Conservation (phyloP, 1,139 yeast genomes). For the Geotrichum candidum region DNA sequence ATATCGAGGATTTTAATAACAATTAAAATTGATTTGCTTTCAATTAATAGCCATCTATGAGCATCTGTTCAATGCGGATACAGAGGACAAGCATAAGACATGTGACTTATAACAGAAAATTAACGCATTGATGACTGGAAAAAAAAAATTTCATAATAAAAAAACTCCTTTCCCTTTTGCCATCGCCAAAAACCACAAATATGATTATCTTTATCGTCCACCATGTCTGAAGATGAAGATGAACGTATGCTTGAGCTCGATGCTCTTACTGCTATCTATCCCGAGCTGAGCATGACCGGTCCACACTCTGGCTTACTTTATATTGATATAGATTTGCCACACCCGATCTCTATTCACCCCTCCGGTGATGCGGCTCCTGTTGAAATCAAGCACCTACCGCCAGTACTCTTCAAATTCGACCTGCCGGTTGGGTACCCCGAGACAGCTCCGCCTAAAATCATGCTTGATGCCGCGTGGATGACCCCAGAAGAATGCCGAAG, state of each 20-base stretch:
- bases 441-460: conserved; percentile 24
- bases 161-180: too few species aligned
- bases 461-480: conserved; percentile 21
- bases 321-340: conserved; percentile 21
- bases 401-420: conserved; percentile 21
- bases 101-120: too few species aligned
- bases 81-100: too few species aligned
- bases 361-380: conserved; percentile 4
- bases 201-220: background rate
- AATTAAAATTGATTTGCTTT: too few species aligned
- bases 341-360: conserved; percentile 19
- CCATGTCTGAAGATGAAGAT: conserved; percentile 11
- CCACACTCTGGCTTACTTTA: conserved; percentile 6
- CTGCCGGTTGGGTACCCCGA: conserved; percentile 25
- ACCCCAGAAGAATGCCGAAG: conserved; percentile 29
- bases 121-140: background rate
- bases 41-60: too few species aligned
- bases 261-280: conserved; percentile 47
- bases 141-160: background rate
- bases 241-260: conserved; percentile 41
- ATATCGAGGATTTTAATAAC: too few species aligned
- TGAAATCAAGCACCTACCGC: conserved; percentile 23
- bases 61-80: too few species aligned
- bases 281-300: conserved; percentile 37
- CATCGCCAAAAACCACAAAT: background rate